These are phyloP conservation scores for Vanilla planifolia DNA, from an alignment of 106 monocot species.

Conservation along the genomic window DNA sequence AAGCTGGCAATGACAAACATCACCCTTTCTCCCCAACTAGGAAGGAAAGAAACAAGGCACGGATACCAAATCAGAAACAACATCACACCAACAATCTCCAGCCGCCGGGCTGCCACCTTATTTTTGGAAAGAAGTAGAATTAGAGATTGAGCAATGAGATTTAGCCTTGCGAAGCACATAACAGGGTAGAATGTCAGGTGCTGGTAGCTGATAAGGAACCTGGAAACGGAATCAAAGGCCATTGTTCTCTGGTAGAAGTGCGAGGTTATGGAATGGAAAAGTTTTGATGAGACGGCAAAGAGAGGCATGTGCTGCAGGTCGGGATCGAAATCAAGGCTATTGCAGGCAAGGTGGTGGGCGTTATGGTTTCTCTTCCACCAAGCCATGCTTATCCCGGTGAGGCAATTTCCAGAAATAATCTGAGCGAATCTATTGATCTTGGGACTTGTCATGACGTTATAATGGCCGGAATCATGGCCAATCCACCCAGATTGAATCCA, in stretches of 20 bases:
- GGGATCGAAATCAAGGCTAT: constrained; percentile 65
- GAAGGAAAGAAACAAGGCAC: constrained; percentile 40
- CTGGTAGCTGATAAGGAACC: constrained; percentile 54
- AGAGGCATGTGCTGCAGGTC: constrained; percentile 66
- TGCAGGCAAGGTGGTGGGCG: constrained; percentile 72
- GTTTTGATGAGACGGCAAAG: constrained; percentile 42
- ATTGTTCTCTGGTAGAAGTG: constrained; percentile 49
- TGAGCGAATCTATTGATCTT: constrained; percentile 19
- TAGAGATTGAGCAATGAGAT: constrained; percentile 47
- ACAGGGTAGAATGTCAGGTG: constrained; percentile 62
- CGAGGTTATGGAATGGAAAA: constrained; percentile 43
- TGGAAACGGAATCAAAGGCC: constrained; percentile 28
- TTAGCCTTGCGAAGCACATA: constrained; percentile 52
- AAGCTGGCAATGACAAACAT: constrained; percentile 46
- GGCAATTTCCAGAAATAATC: constrained; percentile 39
- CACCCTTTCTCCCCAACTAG: constrained; percentile 40
- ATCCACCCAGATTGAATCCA: constrained; percentile 71
- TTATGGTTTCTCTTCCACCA: constrained; percentile 84
- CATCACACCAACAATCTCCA: constrained; percentile 38
- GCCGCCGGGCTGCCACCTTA: constrained; percentile 21
- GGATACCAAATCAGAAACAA: constrained; percentile 61
- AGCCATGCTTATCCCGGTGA: constrained; percentile 49
- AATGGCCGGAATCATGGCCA: constrained; percentile 71
- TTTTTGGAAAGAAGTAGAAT: constrained; percentile 23
- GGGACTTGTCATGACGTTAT: constrained; percentile 27